Evolutionary conservation across 495 filamentous ascomycete species (phyloP).

Genomic region (Neurospora tetrasperma): DNA sequence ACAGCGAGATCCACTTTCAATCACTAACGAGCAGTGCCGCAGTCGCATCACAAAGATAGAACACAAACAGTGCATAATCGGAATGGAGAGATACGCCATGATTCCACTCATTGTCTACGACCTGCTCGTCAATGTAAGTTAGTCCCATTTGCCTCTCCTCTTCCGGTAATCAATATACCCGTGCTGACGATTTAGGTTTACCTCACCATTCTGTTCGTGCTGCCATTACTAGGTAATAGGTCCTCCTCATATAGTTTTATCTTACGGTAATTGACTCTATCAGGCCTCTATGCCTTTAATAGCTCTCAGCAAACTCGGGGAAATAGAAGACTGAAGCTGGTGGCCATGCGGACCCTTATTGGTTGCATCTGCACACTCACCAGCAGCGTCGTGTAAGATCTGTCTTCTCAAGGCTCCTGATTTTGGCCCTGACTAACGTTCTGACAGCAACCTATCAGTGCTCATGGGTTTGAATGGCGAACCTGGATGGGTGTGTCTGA

Average conservation of each 20-base stretch:
- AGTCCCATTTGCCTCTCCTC: neutral
- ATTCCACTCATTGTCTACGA: conserved; percentile 42
- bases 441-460: conserved; percentile 38
- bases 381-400: conserved; percentile 35
- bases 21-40: neutral
- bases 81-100: conserved; percentile 39
- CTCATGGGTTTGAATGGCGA: conserved; percentile 42
- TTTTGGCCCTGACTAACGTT: neutral
- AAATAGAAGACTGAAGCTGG: conserved; percentile 26
- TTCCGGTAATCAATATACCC: neutral
- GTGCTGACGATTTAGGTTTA: conserved; percentile 31
- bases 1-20: neutral
- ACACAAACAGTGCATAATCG: conserved; percentile 40
- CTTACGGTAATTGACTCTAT: neutral
- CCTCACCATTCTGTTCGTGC: conserved; percentile 40
- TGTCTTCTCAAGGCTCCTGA: neutral
- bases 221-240: conserved; percentile 34
- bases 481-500: conserved; percentile 46
- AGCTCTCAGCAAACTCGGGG: conserved; percentile 21
- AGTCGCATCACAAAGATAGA: conserved; percentile 39
- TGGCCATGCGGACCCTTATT: conserved; percentile 39
- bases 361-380: conserved; percentile 37
- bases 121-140: conserved; percentile 36
- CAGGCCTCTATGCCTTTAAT: conserved; percentile 33
- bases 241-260: too few relatives aligned